These are phyloP conservation scores for Ananas comosus DNA, from an alignment of 176 grass and related monocot species.

Conservation along the genomic window DNA sequence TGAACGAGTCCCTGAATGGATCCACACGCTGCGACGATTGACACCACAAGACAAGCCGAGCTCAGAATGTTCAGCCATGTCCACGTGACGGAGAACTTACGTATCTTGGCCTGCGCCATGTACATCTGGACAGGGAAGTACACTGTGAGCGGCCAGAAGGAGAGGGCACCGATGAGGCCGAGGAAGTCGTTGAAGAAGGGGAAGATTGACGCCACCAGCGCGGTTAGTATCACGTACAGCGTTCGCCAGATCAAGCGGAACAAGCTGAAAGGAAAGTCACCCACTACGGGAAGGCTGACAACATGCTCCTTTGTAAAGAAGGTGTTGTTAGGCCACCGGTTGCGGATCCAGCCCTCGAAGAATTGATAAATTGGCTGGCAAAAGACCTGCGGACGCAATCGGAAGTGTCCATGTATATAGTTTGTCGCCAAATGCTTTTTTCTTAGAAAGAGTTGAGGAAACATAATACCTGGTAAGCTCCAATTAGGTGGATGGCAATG, in stretches of 20 bases:
- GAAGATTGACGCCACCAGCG: constrained; percentile 59
- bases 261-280: constrained; percentile 16
- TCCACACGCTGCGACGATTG: constrained; percentile 38
- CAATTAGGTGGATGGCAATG: constrained; percentile 61
- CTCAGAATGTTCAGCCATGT: constrained; percentile 12
- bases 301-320: not conserved
- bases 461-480: constrained; percentile 41
- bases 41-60: constrained; percentile 40
- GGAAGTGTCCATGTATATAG: not conserved
- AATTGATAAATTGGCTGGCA: constrained; percentile 9
- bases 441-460: not conserved
- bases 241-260: constrained; percentile 54
- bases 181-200: constrained; percentile 85
- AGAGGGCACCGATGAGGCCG: constrained; percentile 67
- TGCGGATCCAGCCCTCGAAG: not conserved
- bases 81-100: constrained; percentile 14
- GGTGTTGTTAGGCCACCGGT: not conserved
- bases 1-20: constrained; percentile 59
- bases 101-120: constrained; percentile 47
- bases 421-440: not conserved
- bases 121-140: constrained; percentile 99
- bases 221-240: constrained; percentile 58
- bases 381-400: not conserved
- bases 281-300: not conserved
- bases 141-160: constrained; percentile 91